Evolutionary conservation across 148 eudicot species (phyloP).

Genomic region (Gaultheria prostrata): DNA sequence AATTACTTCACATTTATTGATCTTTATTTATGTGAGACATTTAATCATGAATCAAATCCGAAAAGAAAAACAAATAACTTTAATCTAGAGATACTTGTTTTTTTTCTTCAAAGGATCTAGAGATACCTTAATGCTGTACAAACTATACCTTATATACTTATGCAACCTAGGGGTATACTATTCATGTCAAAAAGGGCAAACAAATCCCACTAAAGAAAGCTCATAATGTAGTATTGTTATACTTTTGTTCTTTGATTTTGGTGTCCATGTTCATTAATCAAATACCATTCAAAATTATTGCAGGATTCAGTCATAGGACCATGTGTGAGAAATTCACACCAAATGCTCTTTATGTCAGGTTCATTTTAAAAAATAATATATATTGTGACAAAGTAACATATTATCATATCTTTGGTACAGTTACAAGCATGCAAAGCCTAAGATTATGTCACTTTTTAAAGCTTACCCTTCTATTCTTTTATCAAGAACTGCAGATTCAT

Average conservation of each 20-base stretch:
- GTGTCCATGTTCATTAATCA: neutral
- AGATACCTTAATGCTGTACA: neutral
- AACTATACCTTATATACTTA: neutral
- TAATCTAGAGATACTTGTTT: neutral
- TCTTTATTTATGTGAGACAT: neutral
- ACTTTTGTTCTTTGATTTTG: neutral
- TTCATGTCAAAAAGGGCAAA: neutral
- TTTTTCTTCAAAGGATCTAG: neutral
- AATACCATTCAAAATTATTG: neutral
- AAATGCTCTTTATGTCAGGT: constrained; percentile 7
- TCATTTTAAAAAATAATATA: neutral
- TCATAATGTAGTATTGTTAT: neutral
- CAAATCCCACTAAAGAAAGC: constrained; percentile 7
- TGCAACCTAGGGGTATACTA: neutral
- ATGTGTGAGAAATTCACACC: constrained; percentile 7
- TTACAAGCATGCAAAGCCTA: constrained; percentile 17
- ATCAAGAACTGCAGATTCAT: constrained; percentile 11
- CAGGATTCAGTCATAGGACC: neutral
- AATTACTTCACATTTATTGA: neutral
- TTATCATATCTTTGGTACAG: constrained; percentile 8
- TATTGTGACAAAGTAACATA: neutral
- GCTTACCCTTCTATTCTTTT: neutral
- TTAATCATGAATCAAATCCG: neutral
- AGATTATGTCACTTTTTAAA: constrained; percentile 19
- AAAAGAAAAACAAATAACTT: neutral